phyloP scores from a whole-genome alignment of 2,329 filamentous ascomycete species.

The Cladorrhinum sp. region DNA sequence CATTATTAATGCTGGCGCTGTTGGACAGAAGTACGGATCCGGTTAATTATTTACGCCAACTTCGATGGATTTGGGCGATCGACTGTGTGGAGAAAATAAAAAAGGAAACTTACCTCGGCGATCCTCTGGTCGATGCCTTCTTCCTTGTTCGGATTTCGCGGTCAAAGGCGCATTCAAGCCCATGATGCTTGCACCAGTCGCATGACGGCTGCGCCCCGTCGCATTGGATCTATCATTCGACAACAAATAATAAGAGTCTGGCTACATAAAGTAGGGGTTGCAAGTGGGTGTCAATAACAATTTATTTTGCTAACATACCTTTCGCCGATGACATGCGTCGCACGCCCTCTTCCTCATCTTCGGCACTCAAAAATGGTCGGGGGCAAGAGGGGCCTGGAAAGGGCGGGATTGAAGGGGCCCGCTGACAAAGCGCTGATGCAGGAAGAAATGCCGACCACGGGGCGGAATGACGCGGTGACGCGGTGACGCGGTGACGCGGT shows the following conservation, averaged over 20 bases:
- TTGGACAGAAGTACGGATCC: neutral
- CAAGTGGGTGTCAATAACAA: neutral
- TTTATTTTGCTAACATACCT: constrained; percentile 34
- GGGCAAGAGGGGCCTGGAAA: neutral
- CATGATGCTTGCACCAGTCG: constrained; percentile 50
- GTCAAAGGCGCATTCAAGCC: constrained; percentile 45
- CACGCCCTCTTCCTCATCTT: constrained; percentile 39
- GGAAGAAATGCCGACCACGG: neutral
- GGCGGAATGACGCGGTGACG: neutral
- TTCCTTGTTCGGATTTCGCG: constrained; percentile 22
- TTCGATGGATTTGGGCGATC: too few species aligned
- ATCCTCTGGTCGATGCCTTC: constrained; percentile 15
- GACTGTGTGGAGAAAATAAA: neutral
- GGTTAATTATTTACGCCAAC: too few species aligned
- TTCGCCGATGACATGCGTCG: constrained; percentile 48
- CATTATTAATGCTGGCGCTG: neutral
- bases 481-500: too few species aligned
- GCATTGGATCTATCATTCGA: constrained; percentile 46
- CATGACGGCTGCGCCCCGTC: constrained; percentile 42
- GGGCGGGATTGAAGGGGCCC: neutral
- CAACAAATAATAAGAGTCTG: neutral
- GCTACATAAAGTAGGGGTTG: constrained; percentile 3
- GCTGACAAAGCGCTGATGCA: constrained; percentile 5
- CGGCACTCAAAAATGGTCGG: neutral
- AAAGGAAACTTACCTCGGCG: neutral